Conservation (phyloP, 2,329 filamentous ascomycete species). For the Aspergillus puulaauensis region DNA sequence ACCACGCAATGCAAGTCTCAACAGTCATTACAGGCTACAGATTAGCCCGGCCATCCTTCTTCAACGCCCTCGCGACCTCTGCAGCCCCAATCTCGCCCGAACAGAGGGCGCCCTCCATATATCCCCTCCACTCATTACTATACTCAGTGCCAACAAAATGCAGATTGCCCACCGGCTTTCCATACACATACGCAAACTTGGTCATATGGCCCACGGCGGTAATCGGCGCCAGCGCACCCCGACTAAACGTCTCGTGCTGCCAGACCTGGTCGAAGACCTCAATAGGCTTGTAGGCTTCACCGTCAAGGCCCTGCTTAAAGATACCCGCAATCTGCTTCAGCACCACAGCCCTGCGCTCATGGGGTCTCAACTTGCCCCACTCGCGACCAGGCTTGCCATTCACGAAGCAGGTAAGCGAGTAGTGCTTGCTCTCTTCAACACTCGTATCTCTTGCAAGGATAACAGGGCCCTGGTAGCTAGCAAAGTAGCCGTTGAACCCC, state of each 20-base stretch:
- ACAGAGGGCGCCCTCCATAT: constrained; percentile 59
- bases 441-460: constrained; percentile 42
- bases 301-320: constrained; percentile 23
- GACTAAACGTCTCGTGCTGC: constrained; percentile 31
- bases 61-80: constrained; percentile 40
- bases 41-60: not conserved
- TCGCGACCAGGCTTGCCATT: constrained; percentile 34
- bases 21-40: not conserved
- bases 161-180: constrained; percentile 37
- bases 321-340: constrained; percentile 13
- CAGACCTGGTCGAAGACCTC: constrained; percentile 30
- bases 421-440: constrained; percentile 25
- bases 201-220: constrained; percentile 32
- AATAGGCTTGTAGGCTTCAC: constrained; percentile 37
- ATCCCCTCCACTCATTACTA: constrained; percentile 55
- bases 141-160: constrained; percentile 59
- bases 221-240: constrained; percentile 42
- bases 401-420: constrained; percentile 43
- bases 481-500: constrained; percentile 40
- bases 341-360: not conserved
- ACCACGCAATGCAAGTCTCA: too few species aligned
- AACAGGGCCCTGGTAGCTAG: constrained; percentile 39
- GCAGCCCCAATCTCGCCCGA: constrained; percentile 50
- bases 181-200: constrained; percentile 25
- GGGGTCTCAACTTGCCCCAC: constrained; percentile 23